Evolutionary conservation across 345 rosid genomes (phyloP).

Genomic region (Brassica rapa): DNA sequence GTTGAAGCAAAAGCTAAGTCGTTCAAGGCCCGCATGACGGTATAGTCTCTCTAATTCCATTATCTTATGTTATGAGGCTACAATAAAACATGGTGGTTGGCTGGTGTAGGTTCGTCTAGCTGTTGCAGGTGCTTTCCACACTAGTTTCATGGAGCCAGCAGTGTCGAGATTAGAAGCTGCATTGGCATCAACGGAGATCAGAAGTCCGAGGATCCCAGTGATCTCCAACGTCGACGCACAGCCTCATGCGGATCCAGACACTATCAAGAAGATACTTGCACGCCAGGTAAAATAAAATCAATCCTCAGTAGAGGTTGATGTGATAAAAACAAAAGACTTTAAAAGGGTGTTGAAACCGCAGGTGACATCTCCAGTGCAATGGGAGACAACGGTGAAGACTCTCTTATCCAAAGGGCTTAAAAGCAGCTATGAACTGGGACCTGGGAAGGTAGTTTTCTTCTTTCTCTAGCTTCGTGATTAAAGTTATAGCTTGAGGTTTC

Average conservation of each 20-base stretch:
- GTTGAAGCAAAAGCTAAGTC: slow-evolving; percentile 95
- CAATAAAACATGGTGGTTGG: slow-evolving; percentile 10
- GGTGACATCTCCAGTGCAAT: slow-evolving; percentile 98
- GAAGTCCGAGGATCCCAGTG: slow-evolving; percentile 86
- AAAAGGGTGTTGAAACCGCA: slow-evolving; percentile 23
- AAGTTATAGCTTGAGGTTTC: background rate
- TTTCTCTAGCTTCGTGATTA: background rate
- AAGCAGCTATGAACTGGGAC: slow-evolving; percentile 90
- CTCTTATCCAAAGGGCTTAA: slow-evolving; percentile 71
- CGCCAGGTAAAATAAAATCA: slow-evolving; percentile 54
- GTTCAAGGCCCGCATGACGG: slow-evolving; percentile 96
- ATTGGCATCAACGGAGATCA: slow-evolving; percentile 70
- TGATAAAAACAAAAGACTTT: background rate
- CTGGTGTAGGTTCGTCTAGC: slow-evolving; percentile 79
- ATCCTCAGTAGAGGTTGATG: slow-evolving; percentile 1
- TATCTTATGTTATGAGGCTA: background rate
- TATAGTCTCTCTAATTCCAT: slow-evolving; percentile 29
- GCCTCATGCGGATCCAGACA: slow-evolving; percentile 88
- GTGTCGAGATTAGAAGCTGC: slow-evolving; percentile 93
- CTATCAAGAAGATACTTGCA: slow-evolving; percentile 86
- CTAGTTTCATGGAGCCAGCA: slow-evolving; percentile 97
- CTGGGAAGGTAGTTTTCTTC: slow-evolving; percentile 74
- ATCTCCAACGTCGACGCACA: slow-evolving; percentile 95
- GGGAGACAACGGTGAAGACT: slow-evolving; percentile 93
- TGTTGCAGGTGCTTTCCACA: slow-evolving; percentile 96